phyloP scores from a whole-genome alignment of 1,284 basidiomycete species.

The Tylopilus sp. region DNA sequence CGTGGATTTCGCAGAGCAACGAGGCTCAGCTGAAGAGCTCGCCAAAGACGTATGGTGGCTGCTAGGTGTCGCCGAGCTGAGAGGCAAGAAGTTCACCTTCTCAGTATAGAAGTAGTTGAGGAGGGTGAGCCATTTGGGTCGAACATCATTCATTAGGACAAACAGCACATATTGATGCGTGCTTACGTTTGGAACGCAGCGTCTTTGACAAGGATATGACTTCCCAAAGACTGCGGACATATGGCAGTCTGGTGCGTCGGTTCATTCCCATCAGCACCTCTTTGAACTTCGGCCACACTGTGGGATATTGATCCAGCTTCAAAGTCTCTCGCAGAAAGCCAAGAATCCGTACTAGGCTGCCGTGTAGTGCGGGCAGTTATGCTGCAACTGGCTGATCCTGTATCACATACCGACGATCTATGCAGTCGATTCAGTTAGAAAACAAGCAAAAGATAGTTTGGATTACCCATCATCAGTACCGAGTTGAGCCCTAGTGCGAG shows the following conservation, averaged over 20 bases:
- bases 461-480: not conserved
- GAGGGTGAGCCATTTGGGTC: slow-evolving; percentile 26
- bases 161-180: too few relatives aligned
- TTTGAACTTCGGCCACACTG: slow-evolving; percentile 1
- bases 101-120: slow-evolving; percentile 28
- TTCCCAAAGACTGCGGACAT: slow-evolving; percentile 8
- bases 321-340: not conserved
- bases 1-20: slow-evolving; percentile 33
- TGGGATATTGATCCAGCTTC: not conserved
- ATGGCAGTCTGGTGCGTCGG: not conserved
- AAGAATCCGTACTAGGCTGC: not conserved
- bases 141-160: too few relatives aligned
- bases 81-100: slow-evolving; percentile 23
- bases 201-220: slow-evolving; percentile 26
- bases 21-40: slow-evolving; percentile 7
- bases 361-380: slow-evolving; percentile 16
- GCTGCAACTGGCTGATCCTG: slow-evolving; percentile 9
- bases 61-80: slow-evolving; percentile 8
- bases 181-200: too few relatives aligned
- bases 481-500: not conserved
- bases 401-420: not conserved
- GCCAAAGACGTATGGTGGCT: not conserved
- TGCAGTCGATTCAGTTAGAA: not conserved
- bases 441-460: not conserved
- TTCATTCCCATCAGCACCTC: not conserved